Base-by-base conservation (phyloP, 225 moss, liverwort and hornwort species). In the Bryoerythrophyllum caledonicum region DNA sequence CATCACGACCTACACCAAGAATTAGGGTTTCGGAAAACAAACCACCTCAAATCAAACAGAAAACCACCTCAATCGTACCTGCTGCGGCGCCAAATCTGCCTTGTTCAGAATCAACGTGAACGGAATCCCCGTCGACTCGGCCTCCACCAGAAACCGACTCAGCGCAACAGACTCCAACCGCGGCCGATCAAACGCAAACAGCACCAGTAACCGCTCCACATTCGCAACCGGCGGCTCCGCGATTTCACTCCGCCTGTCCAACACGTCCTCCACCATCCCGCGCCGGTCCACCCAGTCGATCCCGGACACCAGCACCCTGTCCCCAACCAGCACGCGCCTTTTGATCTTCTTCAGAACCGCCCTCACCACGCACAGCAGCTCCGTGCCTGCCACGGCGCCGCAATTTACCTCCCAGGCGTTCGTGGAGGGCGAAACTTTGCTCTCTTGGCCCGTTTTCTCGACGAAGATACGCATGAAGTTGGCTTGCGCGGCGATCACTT, bases 191-290 rank as follows among this genome's bases (percentile, higher is more conserved):
- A 99, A 82, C 13, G 95, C 82, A 58, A 99, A 99, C 13, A 99
- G 74, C 1, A 99, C 80, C 2, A 99, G 77, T 32, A 99, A 80
- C 75, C 93, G 81, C 75, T 99, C 87, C 23, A 99, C 99, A 84
- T 99, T 99, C 21, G 99, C 99, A 41, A 95, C 88, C 2, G 95
- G 99, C 20, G 99, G 99, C 77, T 99, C 95, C 25, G 90, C 74
- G 71, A 99, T 93, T 74, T 99, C 99, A 7, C 84, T 67, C 15
- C 99, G 87, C 48, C 48, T 17, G 68, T 92, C 94, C 38, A 99
- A 55, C 2, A 99, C 93, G 74, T 93, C 93, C 78, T 99, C 99
- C 69, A 99, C 93, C 99, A 99, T 95, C 24, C 99, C 99, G 13
- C 99, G 82, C 8, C 85, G 89, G 23, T 91, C 94, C 56, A 74